Conservation (phyloP, 768 basidiomycete genomes). For the Amanita rimosa region DNA sequence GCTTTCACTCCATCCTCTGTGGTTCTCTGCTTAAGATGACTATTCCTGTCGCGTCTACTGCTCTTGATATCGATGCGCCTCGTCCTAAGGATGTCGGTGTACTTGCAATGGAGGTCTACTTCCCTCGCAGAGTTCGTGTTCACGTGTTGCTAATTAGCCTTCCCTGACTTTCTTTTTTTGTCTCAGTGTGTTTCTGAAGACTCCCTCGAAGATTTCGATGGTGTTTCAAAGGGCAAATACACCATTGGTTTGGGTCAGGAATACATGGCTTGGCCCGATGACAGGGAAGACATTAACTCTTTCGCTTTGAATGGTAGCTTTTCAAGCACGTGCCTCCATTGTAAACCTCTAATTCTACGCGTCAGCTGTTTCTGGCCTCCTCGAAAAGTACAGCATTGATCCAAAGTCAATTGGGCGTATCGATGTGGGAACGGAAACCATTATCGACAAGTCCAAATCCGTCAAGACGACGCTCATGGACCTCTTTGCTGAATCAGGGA, state of each 20-base stretch:
- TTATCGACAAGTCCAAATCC: conserved; percentile 99
- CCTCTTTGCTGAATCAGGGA: conserved; percentile 86
- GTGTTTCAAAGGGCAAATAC: conserved; percentile 93
- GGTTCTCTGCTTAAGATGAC: conserved; percentile 23
- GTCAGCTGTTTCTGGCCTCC: conserved; percentile 75
- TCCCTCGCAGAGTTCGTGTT: conserved; percentile 71
- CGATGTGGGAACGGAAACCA: conserved; percentile 97
- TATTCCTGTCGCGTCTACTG: conserved; percentile 22
- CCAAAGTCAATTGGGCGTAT: conserved; percentile 94
- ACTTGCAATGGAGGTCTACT: conserved; percentile 90
- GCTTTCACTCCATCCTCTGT: conserved; percentile 4
- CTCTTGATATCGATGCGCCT: conserved; percentile 26
- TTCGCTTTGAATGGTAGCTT: conserved; percentile 86
- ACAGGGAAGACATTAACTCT: conserved; percentile 98
- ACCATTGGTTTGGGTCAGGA: conserved; percentile 97
- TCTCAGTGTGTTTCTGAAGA: conserved; percentile 88
- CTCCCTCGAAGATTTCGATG: conserved; percentile 89
- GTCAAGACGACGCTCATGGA: conserved; percentile 99
- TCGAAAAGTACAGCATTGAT: conserved; percentile 93
- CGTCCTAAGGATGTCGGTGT: conserved; percentile 93
- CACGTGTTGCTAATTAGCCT: conserved; percentile 1
- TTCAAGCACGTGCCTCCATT: not conserved
- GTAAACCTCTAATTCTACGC: conserved; percentile 3
- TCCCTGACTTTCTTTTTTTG: conserved; percentile 5
- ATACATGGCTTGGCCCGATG: conserved; percentile 98